These are phyloP conservation scores for Cyclostephanos tholiformis DNA, from an alignment of 108 stramenopile genomes.

Conservation along the genomic window DNA sequence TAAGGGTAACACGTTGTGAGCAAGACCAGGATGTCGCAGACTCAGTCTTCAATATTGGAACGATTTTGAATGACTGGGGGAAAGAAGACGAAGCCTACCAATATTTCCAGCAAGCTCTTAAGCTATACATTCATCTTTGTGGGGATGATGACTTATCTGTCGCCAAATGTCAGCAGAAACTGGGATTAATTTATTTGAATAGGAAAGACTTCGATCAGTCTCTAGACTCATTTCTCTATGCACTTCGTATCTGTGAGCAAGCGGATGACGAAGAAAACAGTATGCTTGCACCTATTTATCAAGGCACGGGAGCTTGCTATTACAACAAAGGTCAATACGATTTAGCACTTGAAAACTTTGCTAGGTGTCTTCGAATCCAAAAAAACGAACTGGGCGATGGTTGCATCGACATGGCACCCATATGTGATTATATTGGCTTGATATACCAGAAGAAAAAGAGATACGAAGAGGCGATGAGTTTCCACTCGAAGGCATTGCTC, in stretches of 20 bases:
- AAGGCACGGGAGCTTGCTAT: conserved; percentile 47
- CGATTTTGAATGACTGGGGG: conserved; percentile 51
- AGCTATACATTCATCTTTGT: conserved; percentile 22
- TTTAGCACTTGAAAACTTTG: conserved; percentile 43
- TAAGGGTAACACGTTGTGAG: conserved; percentile 47
- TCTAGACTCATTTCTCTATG: conserved; percentile 31
- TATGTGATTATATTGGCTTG: conserved; percentile 46
- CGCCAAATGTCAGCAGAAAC: conserved; percentile 32
- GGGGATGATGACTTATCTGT: conserved; percentile 34
- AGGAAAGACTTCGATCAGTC: conserved; percentile 31
- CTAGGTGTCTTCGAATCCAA: conserved; percentile 32
- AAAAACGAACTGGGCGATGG: conserved; percentile 36
- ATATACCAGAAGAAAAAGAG: conserved; percentile 31
- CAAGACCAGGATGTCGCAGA: conserved; percentile 68
- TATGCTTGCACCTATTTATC: conserved; percentile 30
- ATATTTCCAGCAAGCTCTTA: conserved; percentile 35
- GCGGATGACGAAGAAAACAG: conserved; percentile 32
- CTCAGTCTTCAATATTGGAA: conserved; percentile 67
- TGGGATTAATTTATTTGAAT: conserved; percentile 31
- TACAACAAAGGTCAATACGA: conserved; percentile 35
- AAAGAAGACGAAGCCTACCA: conserved; percentile 37
- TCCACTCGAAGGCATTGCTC: conserved; percentile 40
- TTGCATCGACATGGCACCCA: conserved; percentile 33
- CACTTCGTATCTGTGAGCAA: conserved; percentile 36
- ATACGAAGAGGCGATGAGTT: conserved; percentile 38